Conservation (phyloP, 2,329 filamentous ascomycete species). For the Aureobasidium leucospermi region DNA sequence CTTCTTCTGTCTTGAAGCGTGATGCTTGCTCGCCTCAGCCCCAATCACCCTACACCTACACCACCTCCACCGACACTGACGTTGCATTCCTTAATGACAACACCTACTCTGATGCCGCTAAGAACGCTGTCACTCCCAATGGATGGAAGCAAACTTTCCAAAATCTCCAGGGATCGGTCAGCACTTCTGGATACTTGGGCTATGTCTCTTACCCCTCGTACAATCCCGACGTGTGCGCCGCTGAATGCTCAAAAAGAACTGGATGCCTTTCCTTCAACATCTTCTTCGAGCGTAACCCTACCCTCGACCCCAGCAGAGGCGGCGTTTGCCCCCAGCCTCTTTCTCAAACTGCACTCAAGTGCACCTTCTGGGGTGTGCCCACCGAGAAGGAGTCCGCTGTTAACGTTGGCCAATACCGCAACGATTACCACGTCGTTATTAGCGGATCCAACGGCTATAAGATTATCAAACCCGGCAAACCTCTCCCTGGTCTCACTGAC, state of each 20-base stretch:
- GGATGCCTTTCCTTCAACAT: slow-evolving; percentile 16
- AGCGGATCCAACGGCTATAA: slow-evolving; percentile 35
- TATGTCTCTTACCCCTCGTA: slow-evolving; percentile 6
- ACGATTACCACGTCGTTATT: slow-evolving; percentile 33
- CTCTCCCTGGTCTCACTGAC: slow-evolving; percentile 17
- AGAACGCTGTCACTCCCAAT: slow-evolving; percentile 19
- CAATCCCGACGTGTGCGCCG: slow-evolving; percentile 2
- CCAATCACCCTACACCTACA: too few relatives aligned
- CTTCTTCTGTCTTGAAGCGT: too few relatives aligned
- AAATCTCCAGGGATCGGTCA: slow-evolving; percentile 16
- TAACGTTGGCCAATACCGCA: slow-evolving; percentile 29
- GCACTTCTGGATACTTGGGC: slow-evolving; percentile 15
- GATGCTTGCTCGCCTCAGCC: too few relatives aligned
- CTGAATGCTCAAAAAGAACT: slow-evolving; percentile 1
- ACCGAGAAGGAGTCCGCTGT: slow-evolving; percentile 22
- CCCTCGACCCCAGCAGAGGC: slow-evolving; percentile 23
- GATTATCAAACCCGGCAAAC: background rate
- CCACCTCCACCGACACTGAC: too few relatives aligned
- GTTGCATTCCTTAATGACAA: slow-evolving; percentile 14
- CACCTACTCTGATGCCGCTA: too few relatives aligned
- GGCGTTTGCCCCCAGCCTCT: slow-evolving; percentile 28
- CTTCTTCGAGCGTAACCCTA: slow-evolving; percentile 29
- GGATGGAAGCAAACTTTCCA: slow-evolving; percentile 23
- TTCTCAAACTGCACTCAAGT: slow-evolving; percentile 26
- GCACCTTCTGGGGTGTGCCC: slow-evolving; percentile 26